Evolutionary conservation across 148 eudicot genomes (phyloP).

Genomic region (Diospyros lotus): DNA sequence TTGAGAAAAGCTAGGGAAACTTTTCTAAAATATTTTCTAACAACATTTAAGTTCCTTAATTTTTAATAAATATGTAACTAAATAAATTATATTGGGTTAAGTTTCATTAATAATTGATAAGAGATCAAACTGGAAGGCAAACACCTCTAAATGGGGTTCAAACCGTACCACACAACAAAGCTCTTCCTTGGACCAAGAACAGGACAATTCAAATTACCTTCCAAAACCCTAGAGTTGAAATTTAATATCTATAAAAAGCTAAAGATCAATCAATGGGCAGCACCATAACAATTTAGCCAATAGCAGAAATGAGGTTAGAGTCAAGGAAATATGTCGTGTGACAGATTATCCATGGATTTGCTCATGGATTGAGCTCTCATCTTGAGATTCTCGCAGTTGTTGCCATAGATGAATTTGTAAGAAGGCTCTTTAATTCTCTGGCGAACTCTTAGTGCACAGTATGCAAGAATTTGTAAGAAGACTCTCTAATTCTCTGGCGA

Average conservation of each 20-base stretch:
- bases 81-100: too few species aligned
- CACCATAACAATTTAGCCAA: slow-evolving; percentile 4
- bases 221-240: too few species aligned
- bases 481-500: background rate
- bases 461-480: background rate
- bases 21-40: too few species aligned
- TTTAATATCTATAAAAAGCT: too few species aligned
- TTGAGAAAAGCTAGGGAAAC: too few species aligned
- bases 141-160: background rate
- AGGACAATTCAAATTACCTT: background rate
- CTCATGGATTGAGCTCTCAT: background rate
- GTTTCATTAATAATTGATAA: too few species aligned
- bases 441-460: background rate
- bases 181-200: slow-evolving; percentile 3
- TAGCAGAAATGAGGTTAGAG: background rate
- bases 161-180: slow-evolving; percentile 16
- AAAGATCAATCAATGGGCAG: background rate
- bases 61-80: too few species aligned
- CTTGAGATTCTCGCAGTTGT: background rate
- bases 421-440: slow-evolving; percentile 1
- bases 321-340: background rate
- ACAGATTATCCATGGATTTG: slow-evolving; percentile 1
- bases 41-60: too few species aligned
- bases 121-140: too few species aligned
- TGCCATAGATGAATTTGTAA: slow-evolving; percentile 7